phyloP scores from a whole-genome alignment of 768 basidiomycete species.

The Aureoboletus auriporus region DNA sequence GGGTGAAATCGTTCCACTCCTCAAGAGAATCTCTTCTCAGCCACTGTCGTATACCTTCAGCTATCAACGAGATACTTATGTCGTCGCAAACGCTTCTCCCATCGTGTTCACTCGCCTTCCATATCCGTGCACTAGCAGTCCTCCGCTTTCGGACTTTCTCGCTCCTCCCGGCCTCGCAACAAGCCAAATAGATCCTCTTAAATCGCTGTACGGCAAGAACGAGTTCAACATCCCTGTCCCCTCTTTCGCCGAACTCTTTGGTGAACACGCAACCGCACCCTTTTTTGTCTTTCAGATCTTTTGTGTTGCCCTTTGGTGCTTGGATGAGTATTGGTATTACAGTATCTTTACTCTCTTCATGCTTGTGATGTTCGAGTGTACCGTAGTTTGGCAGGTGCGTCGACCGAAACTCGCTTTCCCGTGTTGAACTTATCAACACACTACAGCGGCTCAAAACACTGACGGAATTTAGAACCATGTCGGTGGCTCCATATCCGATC shows the following conservation, averaged over 20 bases:
- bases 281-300: conserved; percentile 99
- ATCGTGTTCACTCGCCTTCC: conserved; percentile 74
- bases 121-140: conserved; percentile 77
- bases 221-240: conserved; percentile 98
- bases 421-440: background rate
- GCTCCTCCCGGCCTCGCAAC: conserved; percentile 52
- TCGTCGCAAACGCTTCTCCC: conserved; percentile 54
- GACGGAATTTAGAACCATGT: conserved; percentile 96
- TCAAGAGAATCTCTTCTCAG: conserved; percentile 57
- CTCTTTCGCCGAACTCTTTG: conserved; percentile 86
- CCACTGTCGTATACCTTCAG: conserved; percentile 75
- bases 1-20: conserved; percentile 81
- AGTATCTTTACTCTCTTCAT: conserved; percentile 97
- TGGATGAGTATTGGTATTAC: conserved; percentile 99
- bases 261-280: conserved; percentile 95
- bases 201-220: conserved; percentile 81
- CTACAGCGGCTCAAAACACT: conserved; percentile 84
- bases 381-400: conserved; percentile 94
- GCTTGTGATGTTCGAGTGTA: conserved; percentile 97
- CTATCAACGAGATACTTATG: conserved; percentile 94
- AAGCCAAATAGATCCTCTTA: conserved; percentile 46
- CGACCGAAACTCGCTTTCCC: background rate
- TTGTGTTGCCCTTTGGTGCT: conserved; percentile 94
- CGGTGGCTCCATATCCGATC: conserved; percentile 86
- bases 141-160: conserved; percentile 64